Percentiles rank a stretch among this genome's conserved stretches.
phyloP scores from a whole-genome alignment of 1,284 basidiomycete species.

The Thecaphora frezii region DNA sequence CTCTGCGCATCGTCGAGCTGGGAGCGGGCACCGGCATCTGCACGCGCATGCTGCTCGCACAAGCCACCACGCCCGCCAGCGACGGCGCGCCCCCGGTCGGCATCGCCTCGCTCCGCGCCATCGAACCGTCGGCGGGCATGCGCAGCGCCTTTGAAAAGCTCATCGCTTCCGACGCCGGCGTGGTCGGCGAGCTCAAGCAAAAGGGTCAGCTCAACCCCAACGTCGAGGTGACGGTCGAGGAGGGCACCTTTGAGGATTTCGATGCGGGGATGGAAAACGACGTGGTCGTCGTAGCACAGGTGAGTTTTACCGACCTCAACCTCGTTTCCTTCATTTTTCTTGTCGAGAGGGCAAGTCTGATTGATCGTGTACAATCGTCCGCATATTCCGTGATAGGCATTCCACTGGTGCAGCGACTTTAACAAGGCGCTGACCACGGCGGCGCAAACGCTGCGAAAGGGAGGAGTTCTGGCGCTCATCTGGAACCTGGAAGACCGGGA shows the following conservation, averaged over 20 bases:
- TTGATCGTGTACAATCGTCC: no score
- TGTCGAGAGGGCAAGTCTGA: no score
- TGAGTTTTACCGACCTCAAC: slow-evolving; percentile 1
- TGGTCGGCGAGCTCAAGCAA: slow-evolving; percentile 22
- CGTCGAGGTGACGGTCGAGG: slow-evolving; percentile 23
- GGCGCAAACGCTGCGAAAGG: slow-evolving; percentile 30
- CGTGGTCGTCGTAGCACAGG: slow-evolving; percentile 46
- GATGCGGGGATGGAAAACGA: slow-evolving; percentile 33
- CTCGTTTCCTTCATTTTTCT: neutral
- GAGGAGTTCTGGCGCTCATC: slow-evolving; percentile 46
- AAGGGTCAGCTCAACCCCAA: slow-evolving; percentile 23
- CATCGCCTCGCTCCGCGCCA: slow-evolving; percentile 25
- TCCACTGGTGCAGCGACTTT: slow-evolving; percentile 53
- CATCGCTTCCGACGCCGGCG: slow-evolving; percentile 12
- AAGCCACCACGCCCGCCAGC: slow-evolving; percentile 16
- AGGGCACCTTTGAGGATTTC: slow-evolving; percentile 46
- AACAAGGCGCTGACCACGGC: slow-evolving; percentile 30
- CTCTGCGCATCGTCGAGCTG: slow-evolving; percentile 48
- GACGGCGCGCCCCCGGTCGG: slow-evolving; percentile 26
- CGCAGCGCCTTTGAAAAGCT: slow-evolving; percentile 32
- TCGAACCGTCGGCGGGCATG: slow-evolving; percentile 50
- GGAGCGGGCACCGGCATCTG: slow-evolving; percentile 54
- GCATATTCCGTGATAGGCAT: no score
- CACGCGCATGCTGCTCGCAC: slow-evolving; percentile 41
- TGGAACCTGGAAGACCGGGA: slow-evolving; percentile 56